These are phyloP conservation scores for Aspergillus vadensis DNA, from an alignment of 2,329 filamentous ascomycete species.

Conservation along the genomic window DNA sequence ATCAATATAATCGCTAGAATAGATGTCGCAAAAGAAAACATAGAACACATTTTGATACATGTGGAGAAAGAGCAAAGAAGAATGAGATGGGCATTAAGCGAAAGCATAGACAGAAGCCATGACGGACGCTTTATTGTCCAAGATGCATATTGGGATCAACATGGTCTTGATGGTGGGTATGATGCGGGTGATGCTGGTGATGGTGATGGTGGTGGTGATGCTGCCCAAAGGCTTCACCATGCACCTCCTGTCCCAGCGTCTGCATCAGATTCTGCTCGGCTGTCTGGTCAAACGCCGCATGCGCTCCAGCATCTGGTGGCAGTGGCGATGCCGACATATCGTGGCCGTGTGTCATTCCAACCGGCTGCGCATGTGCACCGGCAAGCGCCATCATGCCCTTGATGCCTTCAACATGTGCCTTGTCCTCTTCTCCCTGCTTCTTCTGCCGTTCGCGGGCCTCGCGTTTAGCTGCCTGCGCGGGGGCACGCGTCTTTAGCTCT, in stretches of 20 bases:
- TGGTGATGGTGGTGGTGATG: constrained; percentile 38
- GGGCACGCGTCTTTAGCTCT: constrained; percentile 82
- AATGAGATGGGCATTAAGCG: not conserved
- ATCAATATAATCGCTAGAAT: constrained; percentile 1
- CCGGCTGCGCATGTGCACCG: constrained; percentile 41
- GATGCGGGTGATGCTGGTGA: constrained; percentile 30
- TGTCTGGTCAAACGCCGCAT: constrained; percentile 41
- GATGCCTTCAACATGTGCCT: constrained; percentile 50
- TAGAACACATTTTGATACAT: constrained; percentile 2
- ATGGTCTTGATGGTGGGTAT: constrained; percentile 31
- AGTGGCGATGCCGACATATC: constrained; percentile 43
- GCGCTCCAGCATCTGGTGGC: constrained; percentile 34
- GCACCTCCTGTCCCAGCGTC: constrained; percentile 46
- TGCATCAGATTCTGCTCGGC: constrained; percentile 48
- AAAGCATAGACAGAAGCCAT: not conserved
- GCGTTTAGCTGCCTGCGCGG: constrained; percentile 58
- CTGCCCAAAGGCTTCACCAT: constrained; percentile 39
- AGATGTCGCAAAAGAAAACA: not conserved
- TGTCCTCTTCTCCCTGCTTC: constrained; percentile 50
- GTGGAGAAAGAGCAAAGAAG: not conserved
- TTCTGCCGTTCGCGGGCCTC: constrained; percentile 52
- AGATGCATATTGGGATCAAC: constrained; percentile 41
- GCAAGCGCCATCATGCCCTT: constrained; percentile 52
- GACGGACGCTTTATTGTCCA: constrained; percentile 26
- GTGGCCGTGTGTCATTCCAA: constrained; percentile 31